A percentile compares a stretch with the other conserved stretches of the same genome.
phyloP scores from a whole-genome alignment of 768 basidiomycete genomes.

The Psilocybe tampanensis region DNA sequence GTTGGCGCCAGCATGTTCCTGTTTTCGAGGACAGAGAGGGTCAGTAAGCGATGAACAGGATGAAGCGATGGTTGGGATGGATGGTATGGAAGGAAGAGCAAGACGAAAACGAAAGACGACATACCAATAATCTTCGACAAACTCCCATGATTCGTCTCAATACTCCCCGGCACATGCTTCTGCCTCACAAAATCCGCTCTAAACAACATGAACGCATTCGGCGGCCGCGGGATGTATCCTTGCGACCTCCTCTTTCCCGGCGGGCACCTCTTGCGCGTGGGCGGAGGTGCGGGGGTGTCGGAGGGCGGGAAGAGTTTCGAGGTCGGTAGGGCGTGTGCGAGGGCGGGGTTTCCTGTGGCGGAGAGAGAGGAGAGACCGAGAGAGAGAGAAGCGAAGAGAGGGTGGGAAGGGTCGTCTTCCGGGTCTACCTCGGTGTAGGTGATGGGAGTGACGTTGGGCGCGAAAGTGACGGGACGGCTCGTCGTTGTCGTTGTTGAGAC shows the following conservation, averaged over 20 bases:
- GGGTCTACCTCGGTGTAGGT: slow-evolving; percentile 23
- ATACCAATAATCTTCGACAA: slow-evolving; percentile 72
- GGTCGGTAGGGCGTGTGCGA: too few relatives aligned
- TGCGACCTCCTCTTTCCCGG: slow-evolving; percentile 26
- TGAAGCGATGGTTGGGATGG: too few relatives aligned
- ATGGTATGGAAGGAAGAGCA: too few relatives aligned
- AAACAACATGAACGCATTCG: slow-evolving; percentile 88
- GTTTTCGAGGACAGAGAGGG: too few relatives aligned
- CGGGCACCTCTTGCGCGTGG: slow-evolving; percentile 24
- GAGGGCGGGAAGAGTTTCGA: slow-evolving; percentile 25
- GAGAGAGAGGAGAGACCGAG: slow-evolving; percentile 4
- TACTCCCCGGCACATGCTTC: slow-evolving; percentile 76
- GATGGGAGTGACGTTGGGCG: slow-evolving; percentile 31
- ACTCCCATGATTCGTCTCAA: slow-evolving; percentile 78
- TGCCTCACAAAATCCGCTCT: slow-evolving; percentile 80
- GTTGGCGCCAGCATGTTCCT: slow-evolving; percentile 76
- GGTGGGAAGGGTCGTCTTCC: slow-evolving; percentile 9
- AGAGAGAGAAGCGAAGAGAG: slow-evolving; percentile 7
- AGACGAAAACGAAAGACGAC: too few relatives aligned
- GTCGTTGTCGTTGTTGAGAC: too few relatives aligned
- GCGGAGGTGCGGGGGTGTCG: slow-evolving; percentile 13
- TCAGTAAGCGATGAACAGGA: too few relatives aligned
- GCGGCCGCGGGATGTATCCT: slow-evolving; percentile 78
- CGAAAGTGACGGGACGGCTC: slow-evolving; percentile 29
- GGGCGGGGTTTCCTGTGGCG: too few relatives aligned